Conservation (phyloP, 768 basidiomycete species). For the Lanmaoa pseudosensibilis region DNA sequence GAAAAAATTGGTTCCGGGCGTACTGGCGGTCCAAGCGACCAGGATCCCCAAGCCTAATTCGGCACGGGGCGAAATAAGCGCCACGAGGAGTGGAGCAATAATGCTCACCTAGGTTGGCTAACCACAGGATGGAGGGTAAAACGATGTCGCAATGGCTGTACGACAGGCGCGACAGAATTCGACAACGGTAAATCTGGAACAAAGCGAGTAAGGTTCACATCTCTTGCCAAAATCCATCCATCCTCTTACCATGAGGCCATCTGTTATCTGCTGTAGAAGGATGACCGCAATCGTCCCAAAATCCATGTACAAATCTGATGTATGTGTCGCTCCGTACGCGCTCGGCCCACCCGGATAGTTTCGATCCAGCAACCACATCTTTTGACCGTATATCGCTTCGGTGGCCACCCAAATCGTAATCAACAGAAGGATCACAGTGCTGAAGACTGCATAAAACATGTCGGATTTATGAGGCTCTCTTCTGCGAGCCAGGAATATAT, state of each 20-base stretch:
- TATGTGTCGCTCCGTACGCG: constrained; percentile 27
- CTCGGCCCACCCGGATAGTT: constrained; percentile 34
- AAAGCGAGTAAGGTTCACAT: background rate
- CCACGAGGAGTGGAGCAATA: too few species aligned
- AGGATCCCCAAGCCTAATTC: background rate
- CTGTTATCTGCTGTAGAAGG: constrained; percentile 31
- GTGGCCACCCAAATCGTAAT: constrained; percentile 28
- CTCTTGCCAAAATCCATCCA: background rate
- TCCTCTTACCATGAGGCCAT: constrained; percentile 24
- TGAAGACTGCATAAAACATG: constrained; percentile 15
- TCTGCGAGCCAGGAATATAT: background rate
- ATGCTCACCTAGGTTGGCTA: constrained; percentile 8
- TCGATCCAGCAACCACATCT: constrained; percentile 36
- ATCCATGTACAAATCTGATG: constrained; percentile 19
- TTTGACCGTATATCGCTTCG: constrained; percentile 19
- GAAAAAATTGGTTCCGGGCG: background rate
- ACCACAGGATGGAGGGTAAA: constrained; percentile 14
- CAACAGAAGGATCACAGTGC: constrained; percentile 21
- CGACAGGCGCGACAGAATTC: constrained; percentile 35
- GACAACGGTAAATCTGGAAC: constrained; percentile 38
- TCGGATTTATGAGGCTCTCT: background rate
- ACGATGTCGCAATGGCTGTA: constrained; percentile 1
- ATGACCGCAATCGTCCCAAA: constrained; percentile 26
- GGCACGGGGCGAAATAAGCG: background rate
- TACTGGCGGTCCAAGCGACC: background rate